These are phyloP conservation scores for Fusarium vanettenii DNA, from an alignment of 2,329 filamentous ascomycete species.

Conservation along the genomic window DNA sequence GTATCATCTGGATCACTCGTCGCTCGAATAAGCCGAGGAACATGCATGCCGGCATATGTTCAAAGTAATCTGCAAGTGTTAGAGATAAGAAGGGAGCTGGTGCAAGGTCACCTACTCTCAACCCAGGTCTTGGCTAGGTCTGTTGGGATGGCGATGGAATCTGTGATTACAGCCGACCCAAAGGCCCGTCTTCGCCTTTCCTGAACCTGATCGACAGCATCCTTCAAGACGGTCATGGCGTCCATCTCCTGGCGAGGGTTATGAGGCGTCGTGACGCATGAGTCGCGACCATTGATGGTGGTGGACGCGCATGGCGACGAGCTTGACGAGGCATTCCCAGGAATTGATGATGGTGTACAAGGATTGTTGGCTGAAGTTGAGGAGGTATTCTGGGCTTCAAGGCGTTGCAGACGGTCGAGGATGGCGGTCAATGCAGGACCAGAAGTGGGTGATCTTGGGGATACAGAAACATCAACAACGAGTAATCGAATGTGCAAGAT, in stretches of 20 bases:
- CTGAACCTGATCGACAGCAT: constrained; percentile 46
- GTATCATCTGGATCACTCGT: constrained; percentile 45
- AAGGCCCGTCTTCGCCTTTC: constrained; percentile 38
- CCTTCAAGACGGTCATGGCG: constrained; percentile 41
- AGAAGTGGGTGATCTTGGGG: constrained; percentile 15
- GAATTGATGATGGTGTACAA: neutral
- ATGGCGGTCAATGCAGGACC: constrained; percentile 42
- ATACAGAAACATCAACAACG: constrained; percentile 8
- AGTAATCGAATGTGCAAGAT: neutral
- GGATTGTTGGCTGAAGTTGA: constrained; percentile 2
- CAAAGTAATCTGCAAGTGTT: constrained; percentile 40
- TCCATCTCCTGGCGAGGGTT: constrained; percentile 32
- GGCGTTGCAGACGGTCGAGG: constrained; percentile 45
- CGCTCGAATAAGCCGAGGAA: constrained; percentile 44
- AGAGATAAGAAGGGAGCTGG: neutral
- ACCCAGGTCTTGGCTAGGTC: constrained; percentile 46
- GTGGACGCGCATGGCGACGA: constrained; percentile 20
- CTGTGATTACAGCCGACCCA: constrained; percentile 36
- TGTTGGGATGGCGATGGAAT: constrained; percentile 40
- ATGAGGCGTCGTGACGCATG: constrained; percentile 11
- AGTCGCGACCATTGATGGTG: constrained; percentile 4
- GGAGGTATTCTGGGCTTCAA: constrained; percentile 38
- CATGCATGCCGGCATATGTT: constrained; percentile 44
- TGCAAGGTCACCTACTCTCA: constrained; percentile 29
- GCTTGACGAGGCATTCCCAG: constrained; percentile 29